These are phyloP conservation scores for Paramecium primaurelia DNA, from an alignment of 73 alveolate genomes.

Conservation along the genomic window DNA sequence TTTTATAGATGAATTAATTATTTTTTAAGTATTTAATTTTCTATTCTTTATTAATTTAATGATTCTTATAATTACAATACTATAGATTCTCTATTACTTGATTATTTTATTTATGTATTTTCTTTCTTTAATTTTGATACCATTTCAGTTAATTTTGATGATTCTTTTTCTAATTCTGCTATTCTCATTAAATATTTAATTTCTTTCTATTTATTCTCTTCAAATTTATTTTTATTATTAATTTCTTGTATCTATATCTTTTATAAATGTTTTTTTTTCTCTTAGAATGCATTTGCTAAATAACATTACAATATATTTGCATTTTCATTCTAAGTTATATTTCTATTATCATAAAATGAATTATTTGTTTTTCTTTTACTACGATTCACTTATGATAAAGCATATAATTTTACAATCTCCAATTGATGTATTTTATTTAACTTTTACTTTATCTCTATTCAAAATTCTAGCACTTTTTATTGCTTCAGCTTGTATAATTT, in stretches of 20 bases:
- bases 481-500: background rate
- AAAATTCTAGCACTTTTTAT: slow-evolving; percentile 16
- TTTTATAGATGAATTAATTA: background rate
- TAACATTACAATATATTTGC: background rate
- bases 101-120: background rate
- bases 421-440: slow-evolving; percentile 17
- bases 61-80: background rate
- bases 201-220: background rate
- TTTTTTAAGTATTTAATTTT: background rate
- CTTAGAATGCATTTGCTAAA: slow-evolving; percentile 44
- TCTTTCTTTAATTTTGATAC: background rate
- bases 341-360: slow-evolving; percentile 45
- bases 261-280: background rate
- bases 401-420: slow-evolving; percentile 23
- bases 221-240: background rate
- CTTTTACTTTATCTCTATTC: slow-evolving; percentile 19
- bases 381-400: background rate
- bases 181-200: slow-evolving; percentile 26
- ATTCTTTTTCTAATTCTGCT: slow-evolving; percentile 12
- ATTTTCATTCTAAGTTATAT: background rate
- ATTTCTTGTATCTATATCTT: background rate
- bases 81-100: background rate
- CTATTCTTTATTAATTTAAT: background rate
- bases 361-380: slow-evolving; percentile 35
- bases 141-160: background rate